Evolutionary conservation across 768 basidiomycete species (phyloP).

Genomic region (Phaeolepiota aurea): DNA sequence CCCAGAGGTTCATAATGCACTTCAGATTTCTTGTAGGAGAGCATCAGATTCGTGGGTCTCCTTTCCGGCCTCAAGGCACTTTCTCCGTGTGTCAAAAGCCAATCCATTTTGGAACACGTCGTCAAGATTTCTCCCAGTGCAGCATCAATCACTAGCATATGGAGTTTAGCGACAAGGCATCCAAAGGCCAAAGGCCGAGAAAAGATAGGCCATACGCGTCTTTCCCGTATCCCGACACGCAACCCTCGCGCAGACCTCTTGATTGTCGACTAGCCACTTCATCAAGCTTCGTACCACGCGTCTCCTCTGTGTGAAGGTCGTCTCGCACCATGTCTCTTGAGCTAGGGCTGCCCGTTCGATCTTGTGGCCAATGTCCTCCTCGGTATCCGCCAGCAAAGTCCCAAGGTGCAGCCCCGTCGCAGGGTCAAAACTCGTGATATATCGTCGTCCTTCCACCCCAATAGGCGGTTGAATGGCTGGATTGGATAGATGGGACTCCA

Average conservation of each 20-base stretch:
- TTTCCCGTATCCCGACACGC: conserved; percentile 95
- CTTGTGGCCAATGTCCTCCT: conserved; percentile 63
- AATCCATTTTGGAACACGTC: conserved; percentile 93
- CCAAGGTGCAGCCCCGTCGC: conserved; percentile 77
- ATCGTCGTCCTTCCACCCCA: conserved; percentile 40
- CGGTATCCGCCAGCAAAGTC: conserved; percentile 70
- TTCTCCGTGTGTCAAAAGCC: conserved; percentile 84
- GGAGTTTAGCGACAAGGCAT: background rate
- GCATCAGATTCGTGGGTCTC: conserved; percentile 56
- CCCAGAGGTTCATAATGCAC: conserved; percentile 89
- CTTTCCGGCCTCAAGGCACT: conserved; percentile 63
- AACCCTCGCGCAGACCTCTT: conserved; percentile 77
- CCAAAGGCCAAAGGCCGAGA: conserved; percentile 8
- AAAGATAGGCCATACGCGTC: conserved; percentile 82
- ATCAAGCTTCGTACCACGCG: conserved; percentile 81
- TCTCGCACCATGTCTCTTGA: conserved; percentile 65
- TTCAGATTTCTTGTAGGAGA: conserved; percentile 69
- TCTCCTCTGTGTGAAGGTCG: conserved; percentile 71
- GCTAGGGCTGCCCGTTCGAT: conserved; percentile 58
- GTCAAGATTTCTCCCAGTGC: conserved; percentile 91
- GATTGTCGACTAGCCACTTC: conserved; percentile 90
- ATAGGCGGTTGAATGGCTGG: conserved; percentile 44
- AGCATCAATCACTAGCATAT: conserved; percentile 74
- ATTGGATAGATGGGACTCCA: conserved; percentile 58
- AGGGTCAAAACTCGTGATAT: conserved; percentile 90